Evolutionary conservation across 139 green algal genomes (phyloP).

Genomic region (Raphidocelis subcapitata): DNA sequence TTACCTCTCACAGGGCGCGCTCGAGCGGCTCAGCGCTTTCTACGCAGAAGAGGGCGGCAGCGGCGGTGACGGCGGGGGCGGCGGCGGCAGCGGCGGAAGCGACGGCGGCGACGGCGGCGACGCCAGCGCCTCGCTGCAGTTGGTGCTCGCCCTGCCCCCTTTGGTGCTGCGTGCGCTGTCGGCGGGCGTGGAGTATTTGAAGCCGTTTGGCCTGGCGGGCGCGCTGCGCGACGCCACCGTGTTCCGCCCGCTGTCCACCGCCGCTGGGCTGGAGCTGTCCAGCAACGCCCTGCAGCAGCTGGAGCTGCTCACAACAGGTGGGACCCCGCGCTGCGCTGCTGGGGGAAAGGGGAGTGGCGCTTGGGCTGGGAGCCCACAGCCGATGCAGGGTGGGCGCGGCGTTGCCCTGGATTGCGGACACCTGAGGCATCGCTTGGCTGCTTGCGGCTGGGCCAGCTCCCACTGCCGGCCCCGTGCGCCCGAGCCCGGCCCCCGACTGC

Average conservation of each 20-base stretch:
- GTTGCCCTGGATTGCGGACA: too few species aligned
- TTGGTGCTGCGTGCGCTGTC: constrained; percentile 57
- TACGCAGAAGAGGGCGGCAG: constrained; percentile 5
- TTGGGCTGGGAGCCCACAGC: not conserved
- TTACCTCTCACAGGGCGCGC: not conserved
- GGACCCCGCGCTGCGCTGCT: not conserved
- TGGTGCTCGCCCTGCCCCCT: constrained; percentile 49
- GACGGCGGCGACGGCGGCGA: not conserved
- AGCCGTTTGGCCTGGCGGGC: constrained; percentile 60
- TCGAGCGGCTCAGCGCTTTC: not conserved
- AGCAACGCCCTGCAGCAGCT: constrained; percentile 65
- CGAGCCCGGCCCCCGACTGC: too few species aligned
- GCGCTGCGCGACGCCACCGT: constrained; percentile 51
- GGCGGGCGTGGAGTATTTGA: constrained; percentile 63
- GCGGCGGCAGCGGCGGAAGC: not conserved
- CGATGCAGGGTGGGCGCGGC: too few species aligned
- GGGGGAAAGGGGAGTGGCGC: not conserved
- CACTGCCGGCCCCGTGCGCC: too few species aligned
- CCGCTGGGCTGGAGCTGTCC: constrained; percentile 47
- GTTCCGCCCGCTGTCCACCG: constrained; percentile 20
- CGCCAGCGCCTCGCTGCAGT: not conserved
- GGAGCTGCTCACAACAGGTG: constrained; percentile 43
- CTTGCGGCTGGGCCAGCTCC: not conserved
- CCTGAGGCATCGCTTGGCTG: too few species aligned
- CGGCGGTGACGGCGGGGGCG: not conserved